Evolutionary conservation across 2,329 filamentous ascomycete species (phyloP).

Genomic region (Taxawa tesnikishii): DNA sequence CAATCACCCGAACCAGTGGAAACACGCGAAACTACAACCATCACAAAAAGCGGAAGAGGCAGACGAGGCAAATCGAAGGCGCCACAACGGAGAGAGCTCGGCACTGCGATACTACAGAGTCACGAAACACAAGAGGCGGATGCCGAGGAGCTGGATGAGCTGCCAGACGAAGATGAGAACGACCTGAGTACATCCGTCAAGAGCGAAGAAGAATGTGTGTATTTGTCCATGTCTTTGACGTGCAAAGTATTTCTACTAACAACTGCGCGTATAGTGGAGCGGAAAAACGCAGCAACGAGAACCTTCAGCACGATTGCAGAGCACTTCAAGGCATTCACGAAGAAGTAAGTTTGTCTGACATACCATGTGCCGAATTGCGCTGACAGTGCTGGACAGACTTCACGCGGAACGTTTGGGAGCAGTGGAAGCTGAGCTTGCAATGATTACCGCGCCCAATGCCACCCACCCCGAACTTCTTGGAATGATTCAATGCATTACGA

Average conservation of each 20-base stretch:
- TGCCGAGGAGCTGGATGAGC: conserved; percentile 30
- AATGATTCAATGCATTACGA: conserved; percentile 78
- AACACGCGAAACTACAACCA: too few relatives aligned
- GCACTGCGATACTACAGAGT: too few relatives aligned
- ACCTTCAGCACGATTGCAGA: conserved; percentile 63
- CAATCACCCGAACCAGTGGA: too few relatives aligned
- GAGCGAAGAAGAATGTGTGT: conserved; percentile 15
- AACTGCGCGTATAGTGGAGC: conserved; percentile 17
- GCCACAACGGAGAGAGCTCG: too few relatives aligned
- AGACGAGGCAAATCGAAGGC: too few relatives aligned
- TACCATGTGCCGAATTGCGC: not conserved
- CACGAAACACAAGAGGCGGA: conserved; percentile 16
- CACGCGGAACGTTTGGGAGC: conserved; percentile 80
- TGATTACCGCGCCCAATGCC: conserved; percentile 45
- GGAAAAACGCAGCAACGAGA: conserved; percentile 7
- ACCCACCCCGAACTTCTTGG: conserved; percentile 86
- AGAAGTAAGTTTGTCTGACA: conserved; percentile 2
- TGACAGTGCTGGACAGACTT: conserved; percentile 23
- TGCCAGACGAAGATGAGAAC: conserved; percentile 22
- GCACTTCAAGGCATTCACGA: conserved; percentile 77
- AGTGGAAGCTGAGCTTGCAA: conserved; percentile 55
- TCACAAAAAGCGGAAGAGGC: conserved; percentile 4
- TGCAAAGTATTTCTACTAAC: too few relatives aligned
- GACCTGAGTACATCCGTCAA: conserved; percentile 7
- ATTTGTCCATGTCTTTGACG: too few relatives aligned